These are phyloP conservation scores for Penicillium maclennaniae DNA, from an alignment of 495 filamentous ascomycete species.

Conservation along the genomic window DNA sequence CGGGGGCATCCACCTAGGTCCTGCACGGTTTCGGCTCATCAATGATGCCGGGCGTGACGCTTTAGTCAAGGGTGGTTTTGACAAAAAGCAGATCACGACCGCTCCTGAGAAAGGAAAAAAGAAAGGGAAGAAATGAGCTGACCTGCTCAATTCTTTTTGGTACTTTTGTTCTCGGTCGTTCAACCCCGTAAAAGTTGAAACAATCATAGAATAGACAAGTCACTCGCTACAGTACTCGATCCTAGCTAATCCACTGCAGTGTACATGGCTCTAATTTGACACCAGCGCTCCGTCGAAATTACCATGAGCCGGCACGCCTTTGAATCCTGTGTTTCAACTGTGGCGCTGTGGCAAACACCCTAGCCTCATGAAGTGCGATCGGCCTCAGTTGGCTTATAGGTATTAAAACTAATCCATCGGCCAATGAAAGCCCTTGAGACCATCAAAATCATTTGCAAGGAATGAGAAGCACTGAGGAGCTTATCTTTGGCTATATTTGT, in stretches of 20 bases:
- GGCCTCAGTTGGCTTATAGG: too few relatives aligned
- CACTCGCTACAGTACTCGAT: background rate
- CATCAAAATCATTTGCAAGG: too few relatives aligned
- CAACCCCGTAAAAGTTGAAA: background rate
- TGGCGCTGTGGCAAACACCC: too few relatives aligned
- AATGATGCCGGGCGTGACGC: conserved; percentile 82
- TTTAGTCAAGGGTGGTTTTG: conserved; percentile 72
- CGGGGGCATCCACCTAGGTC: conserved; percentile 82
- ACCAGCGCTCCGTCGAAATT: background rate
- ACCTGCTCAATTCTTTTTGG: background rate
- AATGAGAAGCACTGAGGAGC: too few relatives aligned
- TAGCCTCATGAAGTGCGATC: too few relatives aligned
- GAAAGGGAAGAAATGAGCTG: conserved; percentile 56
- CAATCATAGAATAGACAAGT: background rate
- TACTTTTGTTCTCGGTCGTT: background rate
- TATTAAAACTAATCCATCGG: too few relatives aligned
- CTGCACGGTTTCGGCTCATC: conserved; percentile 84
- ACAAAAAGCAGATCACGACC: conserved; percentile 38
- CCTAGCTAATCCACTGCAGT: background rate
- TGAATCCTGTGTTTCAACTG: too few relatives aligned
- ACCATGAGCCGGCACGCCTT: too few relatives aligned
- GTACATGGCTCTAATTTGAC: background rate
- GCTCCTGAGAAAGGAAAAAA: conserved; percentile 49
- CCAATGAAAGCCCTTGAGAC: too few relatives aligned
- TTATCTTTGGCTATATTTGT: too few relatives aligned